Percentiles rank a stretch among this genome's conserved stretches.
Evolutionary conservation across 2,329 filamentous ascomycete genomes (phyloP).

Genomic region (Fusarium tupiense): DNA sequence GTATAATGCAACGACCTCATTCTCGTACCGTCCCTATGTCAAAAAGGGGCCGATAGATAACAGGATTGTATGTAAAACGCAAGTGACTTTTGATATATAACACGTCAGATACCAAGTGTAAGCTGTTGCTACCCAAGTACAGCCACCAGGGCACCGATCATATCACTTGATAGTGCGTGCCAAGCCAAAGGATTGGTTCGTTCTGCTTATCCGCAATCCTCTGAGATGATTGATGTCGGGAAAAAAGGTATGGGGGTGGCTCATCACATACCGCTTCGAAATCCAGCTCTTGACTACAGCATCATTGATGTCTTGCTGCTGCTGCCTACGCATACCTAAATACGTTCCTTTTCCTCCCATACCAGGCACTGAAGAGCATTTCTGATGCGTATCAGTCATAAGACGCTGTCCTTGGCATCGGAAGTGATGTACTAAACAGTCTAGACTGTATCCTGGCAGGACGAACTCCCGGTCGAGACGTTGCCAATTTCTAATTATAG

Average conservation of each 20-base stretch:
- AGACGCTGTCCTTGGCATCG: slow-evolving; percentile 14
- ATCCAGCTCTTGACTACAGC: background rate
- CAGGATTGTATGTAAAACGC: background rate
- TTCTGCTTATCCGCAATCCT: background rate
- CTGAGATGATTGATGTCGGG: background rate
- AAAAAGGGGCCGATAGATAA: background rate
- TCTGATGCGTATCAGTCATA: slow-evolving; percentile 1
- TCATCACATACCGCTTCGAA: slow-evolving; percentile 20
- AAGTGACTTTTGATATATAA: background rate
- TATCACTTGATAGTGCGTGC: background rate
- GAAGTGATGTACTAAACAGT: slow-evolving; percentile 8
- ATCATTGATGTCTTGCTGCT: background rate
- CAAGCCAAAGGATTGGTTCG: background rate
- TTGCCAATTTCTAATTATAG: slow-evolving; percentile 28
- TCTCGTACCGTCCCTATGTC: background rate
- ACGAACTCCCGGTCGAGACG: background rate
- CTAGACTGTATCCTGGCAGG: background rate
- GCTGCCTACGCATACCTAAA: background rate
- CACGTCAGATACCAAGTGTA: background rate
- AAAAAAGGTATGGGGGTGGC: background rate
- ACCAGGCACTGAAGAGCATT: background rate
- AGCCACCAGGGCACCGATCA: background rate
- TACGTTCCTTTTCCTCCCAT: background rate
- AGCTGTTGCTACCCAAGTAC: background rate
- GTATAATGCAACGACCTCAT: background rate